Evolutionary conservation across 2,329 filamentous ascomycete species (phyloP), one percentile per base, ranked within the genome.

Genomic region (Botrytis sinoallii): DNA sequence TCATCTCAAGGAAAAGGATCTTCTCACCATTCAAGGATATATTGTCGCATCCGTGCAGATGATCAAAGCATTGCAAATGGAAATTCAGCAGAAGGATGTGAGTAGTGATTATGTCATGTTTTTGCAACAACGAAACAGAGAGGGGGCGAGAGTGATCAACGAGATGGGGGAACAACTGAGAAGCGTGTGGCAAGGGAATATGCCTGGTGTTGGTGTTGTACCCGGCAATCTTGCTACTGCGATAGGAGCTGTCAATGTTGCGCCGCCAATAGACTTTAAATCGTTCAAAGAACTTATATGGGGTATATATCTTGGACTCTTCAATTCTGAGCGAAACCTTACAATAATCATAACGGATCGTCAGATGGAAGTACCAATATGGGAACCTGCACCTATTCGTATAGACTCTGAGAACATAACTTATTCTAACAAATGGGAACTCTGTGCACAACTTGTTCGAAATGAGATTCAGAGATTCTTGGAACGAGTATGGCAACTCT

Each of bases 21-120:
- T 66, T 6, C 16, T 68, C 35, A 70, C 29, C 4, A 55, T 73
- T 8, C 66, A 52, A 20, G 67, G 44, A 55, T 73, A 73, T 38
- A 73, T 73, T 35, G 48, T 52, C 1, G 29, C 42, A 16, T 69
- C 63, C 9, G 72, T 64, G 44, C 55, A 52, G 16, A 55, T 64
- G 66, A 57, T 73, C 16, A 55, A 63, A 35, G 57, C 57, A n/a
- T 22, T 73, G 14, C 55, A 60, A 14, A 29, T 57, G 4, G 66
- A 73, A 9, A 52, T 73, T 32, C 44, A 64, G 38, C 65, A 71
- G 35, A 70, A 55, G 14, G 66, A 73, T 29, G 66, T 73, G 16
- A 70, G 66, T n/a, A 70, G 29, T 64, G 72, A 70, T n/a, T 73
- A 70, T 71, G 72, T 73, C 10, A 60, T 70, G 52, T 73, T 64